These are phyloP conservation scores for Aurifilum marmelostoma DNA, from an alignment of 2,329 filamentous ascomycete genomes.

Conservation along the genomic window DNA sequence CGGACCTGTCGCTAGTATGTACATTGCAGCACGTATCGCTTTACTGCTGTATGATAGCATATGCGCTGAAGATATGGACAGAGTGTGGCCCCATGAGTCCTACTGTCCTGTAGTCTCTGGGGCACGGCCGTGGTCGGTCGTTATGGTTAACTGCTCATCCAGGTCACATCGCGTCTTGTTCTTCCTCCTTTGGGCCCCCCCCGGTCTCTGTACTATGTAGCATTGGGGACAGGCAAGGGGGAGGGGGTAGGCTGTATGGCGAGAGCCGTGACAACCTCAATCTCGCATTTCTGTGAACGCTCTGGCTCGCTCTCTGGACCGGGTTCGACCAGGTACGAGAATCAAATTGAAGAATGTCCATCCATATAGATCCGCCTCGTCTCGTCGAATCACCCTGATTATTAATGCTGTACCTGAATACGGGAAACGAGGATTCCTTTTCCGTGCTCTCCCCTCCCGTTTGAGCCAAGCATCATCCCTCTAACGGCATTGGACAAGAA, in stretches of 20 bases:
- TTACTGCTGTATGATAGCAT: background rate
- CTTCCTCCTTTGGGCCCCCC: background rate
- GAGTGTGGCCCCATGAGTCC: background rate
- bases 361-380: background rate
- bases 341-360: background rate
- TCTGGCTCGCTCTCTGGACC: conserved; percentile 1
- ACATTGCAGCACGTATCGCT: background rate
- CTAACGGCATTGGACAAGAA: background rate
- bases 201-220: background rate
- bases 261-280: background rate
- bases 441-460: background rate
- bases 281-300: background rate
- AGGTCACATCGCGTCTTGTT: background rate
- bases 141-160: background rate
- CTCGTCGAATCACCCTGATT: background rate
- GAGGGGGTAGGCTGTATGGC: background rate
- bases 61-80: background rate
- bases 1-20: background rate
- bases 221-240: background rate
- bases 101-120: background rate
- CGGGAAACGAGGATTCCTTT: background rate
- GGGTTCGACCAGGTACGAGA: background rate
- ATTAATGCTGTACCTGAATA: background rate
- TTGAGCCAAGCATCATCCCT: background rate
- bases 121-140: background rate